Conservation (phyloP, 2,329 filamentous ascomycete species). For the Fusarium newnesense region DNA sequence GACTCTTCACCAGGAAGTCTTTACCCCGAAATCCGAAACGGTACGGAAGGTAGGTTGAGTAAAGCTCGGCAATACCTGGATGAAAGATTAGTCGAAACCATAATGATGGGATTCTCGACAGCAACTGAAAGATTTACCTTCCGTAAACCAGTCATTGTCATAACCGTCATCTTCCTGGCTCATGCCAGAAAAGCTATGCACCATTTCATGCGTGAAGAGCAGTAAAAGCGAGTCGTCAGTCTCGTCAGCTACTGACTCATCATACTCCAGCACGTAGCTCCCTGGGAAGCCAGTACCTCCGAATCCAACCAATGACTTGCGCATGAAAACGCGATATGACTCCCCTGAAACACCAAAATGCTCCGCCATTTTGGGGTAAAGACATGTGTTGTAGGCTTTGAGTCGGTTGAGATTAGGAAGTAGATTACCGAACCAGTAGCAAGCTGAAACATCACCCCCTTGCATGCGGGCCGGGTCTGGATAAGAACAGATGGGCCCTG, state of each 20-base stretch:
- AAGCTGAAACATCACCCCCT: not conserved
- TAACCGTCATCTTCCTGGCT: not conserved
- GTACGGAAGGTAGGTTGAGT: not conserved
- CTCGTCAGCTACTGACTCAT: not conserved
- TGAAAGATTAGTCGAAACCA: not conserved
- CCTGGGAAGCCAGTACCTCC: not conserved
- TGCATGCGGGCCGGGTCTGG: not conserved
- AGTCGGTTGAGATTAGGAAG: not conserved
- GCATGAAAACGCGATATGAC: not conserved
- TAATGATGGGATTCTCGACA: too few species aligned
- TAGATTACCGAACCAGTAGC: not conserved
- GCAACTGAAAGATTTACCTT: not conserved
- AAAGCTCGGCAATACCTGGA: not conserved
- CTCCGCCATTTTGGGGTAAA: not conserved
- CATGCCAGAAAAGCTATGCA: not conserved
- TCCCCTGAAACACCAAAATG: not conserved
- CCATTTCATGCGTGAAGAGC: not conserved
- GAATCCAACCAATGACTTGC: not conserved
- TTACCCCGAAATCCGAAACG: not conserved
- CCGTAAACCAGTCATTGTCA: not conserved
- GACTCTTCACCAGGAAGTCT: not conserved
- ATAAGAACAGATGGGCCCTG: not conserved
- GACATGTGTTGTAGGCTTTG: not conserved
- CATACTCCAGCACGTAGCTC: not conserved
- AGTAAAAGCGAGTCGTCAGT: not conserved